Evolutionary conservation across 768 basidiomycete genomes (phyloP), one percentile per base, ranked within the genome.

Genomic region (Mycena vitilis): DNA sequence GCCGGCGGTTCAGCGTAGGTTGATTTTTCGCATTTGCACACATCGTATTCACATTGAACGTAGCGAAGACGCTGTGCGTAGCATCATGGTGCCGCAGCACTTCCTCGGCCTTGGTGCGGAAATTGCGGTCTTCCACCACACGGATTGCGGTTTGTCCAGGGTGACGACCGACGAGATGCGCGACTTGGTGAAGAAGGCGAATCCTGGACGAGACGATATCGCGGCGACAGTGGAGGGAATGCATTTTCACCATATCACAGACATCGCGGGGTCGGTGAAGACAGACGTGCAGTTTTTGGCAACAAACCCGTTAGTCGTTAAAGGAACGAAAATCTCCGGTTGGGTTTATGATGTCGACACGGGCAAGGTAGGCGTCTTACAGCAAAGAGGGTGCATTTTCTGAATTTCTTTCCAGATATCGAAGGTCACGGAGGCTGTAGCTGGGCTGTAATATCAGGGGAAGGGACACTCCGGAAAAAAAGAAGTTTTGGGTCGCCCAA

Each of bases 41-140:
- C 40, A 22, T 55, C 38, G 2, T 59, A 52, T 5, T 53, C 38
- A 57, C n/a, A 16, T 47, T 48, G 13, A 48, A n/a, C 53, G 11
- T 66, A 87, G 86, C 20, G 78, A 81, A 66, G 86, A 87, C 25
- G 84, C 87, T 2, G 72, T 88, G 18, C 81, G 85, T 16, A 80
- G 77, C 64, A 77, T 88, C 73, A 76, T 88, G 65, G 82, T 88
- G 70, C 85, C 86, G 40, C 86, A 88, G 74, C 84, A 85, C 59
- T 80, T 85, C 34, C 80, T 87, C 38, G 85, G 84, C 30, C 87
- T 86, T 4, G 75, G 76, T 42, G 84, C 55, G 0, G 48, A 87
- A 71, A 82, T 88, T 58, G 80, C 85, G 2, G 74, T 88, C 55
- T 80, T 87, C 74, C 86, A 88, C 73, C 87, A 88, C 75, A 87